A percentile compares a stretch with the other conserved stretches of the same genome.
phyloP scores from a whole-genome alignment of 345 rosid species.

The Moringa oleifera region DNA sequence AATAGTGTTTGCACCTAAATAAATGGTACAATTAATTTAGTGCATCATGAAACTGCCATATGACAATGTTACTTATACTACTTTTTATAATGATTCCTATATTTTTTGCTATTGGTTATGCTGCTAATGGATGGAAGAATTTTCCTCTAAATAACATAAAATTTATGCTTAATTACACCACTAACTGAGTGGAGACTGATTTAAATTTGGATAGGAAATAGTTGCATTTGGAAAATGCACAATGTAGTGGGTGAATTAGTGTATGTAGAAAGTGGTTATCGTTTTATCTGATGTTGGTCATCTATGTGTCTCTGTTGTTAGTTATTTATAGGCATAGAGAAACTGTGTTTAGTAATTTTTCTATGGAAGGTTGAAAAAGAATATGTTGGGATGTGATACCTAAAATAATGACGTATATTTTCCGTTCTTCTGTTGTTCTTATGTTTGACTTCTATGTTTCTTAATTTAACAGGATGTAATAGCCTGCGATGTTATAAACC shows the following conservation, averaged over 20 bases:
- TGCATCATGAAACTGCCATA: background rate
- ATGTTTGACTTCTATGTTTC: background rate
- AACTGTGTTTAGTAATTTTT: no score
- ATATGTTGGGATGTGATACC: no score
- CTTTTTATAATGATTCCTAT: background rate
- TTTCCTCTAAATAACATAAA: no score
- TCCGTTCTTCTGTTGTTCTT: background rate
- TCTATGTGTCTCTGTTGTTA: background rate
- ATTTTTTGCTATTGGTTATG: no score
- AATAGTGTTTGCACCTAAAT: no score
- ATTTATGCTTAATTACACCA: no score
- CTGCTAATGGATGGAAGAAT: no score
- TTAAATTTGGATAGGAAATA: background rate
- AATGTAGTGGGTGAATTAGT: no score
- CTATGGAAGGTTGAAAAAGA: no score
- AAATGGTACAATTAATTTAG: background rate
- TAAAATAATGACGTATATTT: background rate
- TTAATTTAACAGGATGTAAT: conserved; percentile 67
- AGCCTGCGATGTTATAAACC: conserved; percentile 95
- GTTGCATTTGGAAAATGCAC: background rate
- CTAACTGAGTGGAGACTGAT: background rate
- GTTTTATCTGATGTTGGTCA: no score
- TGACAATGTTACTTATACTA: background rate
- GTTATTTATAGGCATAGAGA: background rate
- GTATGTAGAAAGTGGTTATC: no score